These are phyloP conservation scores for Aquilaria yunnanensis DNA, from an alignment of 345 rosid species.

Conservation along the genomic window DNA sequence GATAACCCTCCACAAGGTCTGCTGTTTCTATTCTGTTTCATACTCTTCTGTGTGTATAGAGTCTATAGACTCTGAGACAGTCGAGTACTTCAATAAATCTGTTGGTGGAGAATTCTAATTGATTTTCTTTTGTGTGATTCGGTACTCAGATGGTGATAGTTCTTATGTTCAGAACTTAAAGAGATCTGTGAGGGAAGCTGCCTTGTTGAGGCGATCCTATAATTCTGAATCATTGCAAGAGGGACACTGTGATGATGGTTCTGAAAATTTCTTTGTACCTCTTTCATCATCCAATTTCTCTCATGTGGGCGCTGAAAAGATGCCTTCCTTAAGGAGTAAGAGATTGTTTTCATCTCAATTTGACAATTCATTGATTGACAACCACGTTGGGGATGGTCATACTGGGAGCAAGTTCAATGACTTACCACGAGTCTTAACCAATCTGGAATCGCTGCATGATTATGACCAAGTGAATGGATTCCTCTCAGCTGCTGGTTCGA, in stretches of 20 bases:
- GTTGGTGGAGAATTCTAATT: conserved; percentile 14
- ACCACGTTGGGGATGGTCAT: conserved; percentile 33
- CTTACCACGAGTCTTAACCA: conserved; percentile 51
- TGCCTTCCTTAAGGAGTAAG: conserved; percentile 42
- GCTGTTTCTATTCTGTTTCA: conserved; percentile 12
- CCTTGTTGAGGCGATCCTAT: conserved; percentile 53
- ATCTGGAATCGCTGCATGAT: conserved; percentile 58
- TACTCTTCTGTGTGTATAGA: background rate
- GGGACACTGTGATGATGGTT: conserved; percentile 63
- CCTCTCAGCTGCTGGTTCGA: conserved; percentile 54
- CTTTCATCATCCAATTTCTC: conserved; percentile 56
- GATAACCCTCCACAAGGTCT: conserved; percentile 65
- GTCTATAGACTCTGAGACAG: background rate
- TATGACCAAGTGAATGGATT: conserved; percentile 68
- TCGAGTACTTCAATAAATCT: conserved; percentile 8
- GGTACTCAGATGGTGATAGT: conserved; percentile 53
- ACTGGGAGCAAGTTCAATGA: conserved; percentile 48
- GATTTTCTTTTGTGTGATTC: background rate
- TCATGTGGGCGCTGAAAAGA: conserved; percentile 44
- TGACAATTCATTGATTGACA: conserved; percentile 39
- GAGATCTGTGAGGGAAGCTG: conserved; percentile 94
- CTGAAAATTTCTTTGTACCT: conserved; percentile 85
- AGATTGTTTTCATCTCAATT: conserved; percentile 44
- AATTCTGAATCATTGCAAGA: conserved; percentile 67
- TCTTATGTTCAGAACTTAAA: conserved; percentile 68